phyloP scores from a whole-genome alignment of 2,329 filamentous ascomycete genomes.

The Trichoderma koningii region DNA sequence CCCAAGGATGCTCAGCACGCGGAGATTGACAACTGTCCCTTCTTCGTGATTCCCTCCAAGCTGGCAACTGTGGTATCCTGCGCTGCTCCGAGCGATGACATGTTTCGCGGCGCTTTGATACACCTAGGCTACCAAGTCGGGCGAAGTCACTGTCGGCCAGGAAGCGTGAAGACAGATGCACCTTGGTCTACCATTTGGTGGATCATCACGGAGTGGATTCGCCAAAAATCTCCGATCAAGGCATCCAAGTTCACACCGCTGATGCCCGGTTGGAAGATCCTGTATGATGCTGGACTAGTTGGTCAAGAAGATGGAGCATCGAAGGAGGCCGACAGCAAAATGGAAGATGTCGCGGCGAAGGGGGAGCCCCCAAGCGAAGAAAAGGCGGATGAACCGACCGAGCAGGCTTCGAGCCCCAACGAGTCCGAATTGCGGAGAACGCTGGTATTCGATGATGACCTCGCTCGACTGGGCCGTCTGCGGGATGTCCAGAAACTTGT shows the following conservation, averaged over 20 bases:
- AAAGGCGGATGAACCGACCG: slow-evolving; percentile 32
- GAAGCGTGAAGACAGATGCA: slow-evolving; percentile 91
- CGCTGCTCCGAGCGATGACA: slow-evolving; percentile 74
- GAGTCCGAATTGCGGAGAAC: slow-evolving; percentile 58
- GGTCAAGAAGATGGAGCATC: slow-evolving; percentile 35
- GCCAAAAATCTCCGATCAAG: slow-evolving; percentile 77
- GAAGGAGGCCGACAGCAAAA: slow-evolving; percentile 37
- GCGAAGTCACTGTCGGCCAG: slow-evolving; percentile 84
- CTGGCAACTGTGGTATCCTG: slow-evolving; percentile 78
- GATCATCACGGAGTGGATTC: slow-evolving; percentile 87
- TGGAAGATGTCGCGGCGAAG: slow-evolving; percentile 44
- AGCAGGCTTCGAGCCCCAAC: slow-evolving; percentile 30
- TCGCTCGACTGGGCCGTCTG: slow-evolving; percentile 75
- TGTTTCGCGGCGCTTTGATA: slow-evolving; percentile 77
- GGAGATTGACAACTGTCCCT: slow-evolving; percentile 72
- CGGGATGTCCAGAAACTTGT: slow-evolving; percentile 69
- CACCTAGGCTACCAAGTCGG: slow-evolving; percentile 80
- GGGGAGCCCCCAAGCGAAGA: slow-evolving; percentile 26
- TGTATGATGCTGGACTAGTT: slow-evolving; percentile 49
- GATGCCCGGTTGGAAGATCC: slow-evolving; percentile 72
- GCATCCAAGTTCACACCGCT: slow-evolving; percentile 67
- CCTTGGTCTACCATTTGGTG: slow-evolving; percentile 91
- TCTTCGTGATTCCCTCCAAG: slow-evolving; percentile 79
- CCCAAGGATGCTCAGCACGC: slow-evolving; percentile 57
- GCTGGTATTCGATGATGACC: slow-evolving; percentile 70